These are phyloP conservation scores for Kwoniella mangroviensis DNA, from an alignment of 768 basidiomycete genomes.

Conservation along the genomic window DNA sequence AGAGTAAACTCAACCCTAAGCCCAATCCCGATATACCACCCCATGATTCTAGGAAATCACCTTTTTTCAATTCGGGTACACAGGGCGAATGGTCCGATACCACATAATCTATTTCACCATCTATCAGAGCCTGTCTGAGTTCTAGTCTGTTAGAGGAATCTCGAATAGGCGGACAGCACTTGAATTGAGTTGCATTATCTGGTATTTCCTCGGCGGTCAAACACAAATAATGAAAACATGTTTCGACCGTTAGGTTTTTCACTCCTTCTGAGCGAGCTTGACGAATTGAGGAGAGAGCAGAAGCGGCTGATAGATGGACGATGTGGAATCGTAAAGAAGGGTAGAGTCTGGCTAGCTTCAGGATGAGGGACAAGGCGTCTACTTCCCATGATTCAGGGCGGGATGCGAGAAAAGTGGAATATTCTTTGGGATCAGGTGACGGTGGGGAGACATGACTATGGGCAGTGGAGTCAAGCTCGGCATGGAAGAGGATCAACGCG, in stretches of 20 bases:
- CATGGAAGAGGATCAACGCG: slow-evolving; percentile 86
- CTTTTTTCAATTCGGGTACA: slow-evolving; percentile 75
- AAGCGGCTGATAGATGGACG: slow-evolving; percentile 88
- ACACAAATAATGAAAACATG: slow-evolving; percentile 95
- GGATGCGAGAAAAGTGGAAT: slow-evolving; percentile 82
- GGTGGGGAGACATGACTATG: slow-evolving; percentile 26
- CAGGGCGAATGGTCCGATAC: slow-evolving; percentile 98
- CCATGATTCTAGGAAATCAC: slow-evolving; percentile 85
- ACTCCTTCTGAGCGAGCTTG: slow-evolving; percentile 68
- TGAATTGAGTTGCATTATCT: slow-evolving; percentile 72
- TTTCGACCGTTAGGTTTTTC: slow-evolving; percentile 82
- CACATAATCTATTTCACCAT: slow-evolving; percentile 82
- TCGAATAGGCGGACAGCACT: slow-evolving; percentile 95
- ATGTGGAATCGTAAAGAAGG: slow-evolving; percentile 74
- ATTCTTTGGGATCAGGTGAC: slow-evolving; percentile 63
- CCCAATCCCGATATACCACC: slow-evolving; percentile 92
- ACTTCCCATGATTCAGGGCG: slow-evolving; percentile 80
- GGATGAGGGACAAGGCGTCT: slow-evolving; percentile 79
- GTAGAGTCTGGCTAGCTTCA: slow-evolving; percentile 66
- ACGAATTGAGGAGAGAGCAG: slow-evolving; percentile 76
- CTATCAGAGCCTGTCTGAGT: slow-evolving; percentile 79
- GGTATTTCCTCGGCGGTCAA: slow-evolving; percentile 76
- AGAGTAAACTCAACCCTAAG: slow-evolving; percentile 82
- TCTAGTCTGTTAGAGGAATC: slow-evolving; percentile 70
- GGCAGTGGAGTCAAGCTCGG: slow-evolving; percentile 67